Evolutionary conservation across 2,329 filamentous ascomycete species (phyloP), one percentile per base, ranked within the genome.

Genomic region (Periconia sp.): DNA sequence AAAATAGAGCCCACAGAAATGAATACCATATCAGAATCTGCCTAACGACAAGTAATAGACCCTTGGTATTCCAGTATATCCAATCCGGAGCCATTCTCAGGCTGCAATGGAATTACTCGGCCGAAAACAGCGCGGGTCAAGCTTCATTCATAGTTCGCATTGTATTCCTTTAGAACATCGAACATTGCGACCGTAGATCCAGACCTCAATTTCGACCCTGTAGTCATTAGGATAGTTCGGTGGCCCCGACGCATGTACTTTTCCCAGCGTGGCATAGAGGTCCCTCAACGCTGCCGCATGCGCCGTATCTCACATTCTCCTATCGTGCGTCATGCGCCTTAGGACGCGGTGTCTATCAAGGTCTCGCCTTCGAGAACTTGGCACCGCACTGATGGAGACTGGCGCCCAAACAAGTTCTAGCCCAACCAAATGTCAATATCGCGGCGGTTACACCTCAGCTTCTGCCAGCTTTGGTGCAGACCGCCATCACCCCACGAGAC

Each of bases 1-100:
- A 47, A 56, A 58, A 56, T 53, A 52, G 46, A 36, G 15, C 23
- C 40, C 17, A 23, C 23, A 13, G 37, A 52, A 35, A 57, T 56
- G 50, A 49, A 43, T 5, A 24, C 40, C 43, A 32, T 50, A 47
- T 52, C 43, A 46, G 31, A 12, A 12, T 23, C 15, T 25, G 10
- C 35, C 34, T 23, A 33, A n/a, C 24, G 11, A 35, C 34, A 39
- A 36, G 30, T 37, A 55, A 43, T 11, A 17, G 39, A 23, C 22
- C 34, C 22, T 17, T 26, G 10, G 10, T 5, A 17, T n/a, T 21
- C 18, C 11, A 22, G 32, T 35, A 9, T 25, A 31, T 24, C 28
- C 26, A 26, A 15, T n/a, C n/a, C n/a, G n/a, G n/a, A n/a, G 18
- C 22, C 28, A 8, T 25, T 18, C 11, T 9, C 29, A n/a, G 21